Percentiles rank a stretch among this genome's conserved stretches.
These are phyloP conservation scores for Fonsecaea pugnacius DNA, from an alignment of 2,329 filamentous ascomycete genomes.

Conservation along the genomic window DNA sequence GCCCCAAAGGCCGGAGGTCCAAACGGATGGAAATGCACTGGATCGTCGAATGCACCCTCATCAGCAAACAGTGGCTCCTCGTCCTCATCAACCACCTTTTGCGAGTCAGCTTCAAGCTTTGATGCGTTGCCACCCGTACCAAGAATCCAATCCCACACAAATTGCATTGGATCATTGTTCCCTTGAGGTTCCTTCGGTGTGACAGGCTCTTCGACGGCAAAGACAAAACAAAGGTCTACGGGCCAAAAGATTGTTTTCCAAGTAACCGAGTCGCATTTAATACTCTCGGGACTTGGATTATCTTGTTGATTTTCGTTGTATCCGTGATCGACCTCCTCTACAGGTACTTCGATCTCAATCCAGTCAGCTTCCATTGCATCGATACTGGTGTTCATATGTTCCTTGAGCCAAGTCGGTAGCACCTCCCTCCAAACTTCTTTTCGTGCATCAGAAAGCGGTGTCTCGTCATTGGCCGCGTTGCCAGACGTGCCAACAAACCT, in stretches of 20 bases:
- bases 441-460: constrained; percentile 4
- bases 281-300: constrained; percentile 31
- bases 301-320: constrained; percentile 3
- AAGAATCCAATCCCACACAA: constrained; percentile 49
- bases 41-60: constrained; percentile 35
- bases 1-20: constrained; percentile 33
- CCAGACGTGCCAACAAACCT: not conserved
- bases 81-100: constrained; percentile 23
- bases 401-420: constrained; percentile 30
- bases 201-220: constrained; percentile 37
- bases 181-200: constrained; percentile 18
- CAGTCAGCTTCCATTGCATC: constrained; percentile 19
- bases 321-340: constrained; percentile 21
- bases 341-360: constrained; percentile 31
- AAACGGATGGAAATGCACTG: constrained; percentile 34
- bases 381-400: constrained; percentile 15
- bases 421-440: constrained; percentile 26
- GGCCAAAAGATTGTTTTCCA: constrained; percentile 53
- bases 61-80: constrained; percentile 34
- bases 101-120: constrained; percentile 2
- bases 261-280: constrained; percentile 41
- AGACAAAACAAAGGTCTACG: constrained; percentile 49
- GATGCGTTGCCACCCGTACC: constrained; percentile 29
- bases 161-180: constrained; percentile 47
- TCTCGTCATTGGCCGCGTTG: not conserved